Evolutionary conservation across 2,329 filamentous ascomycete genomes (phyloP), one percentile per base, ranked within the genome.

Genomic region (Cladosporium colombiae): DNA sequence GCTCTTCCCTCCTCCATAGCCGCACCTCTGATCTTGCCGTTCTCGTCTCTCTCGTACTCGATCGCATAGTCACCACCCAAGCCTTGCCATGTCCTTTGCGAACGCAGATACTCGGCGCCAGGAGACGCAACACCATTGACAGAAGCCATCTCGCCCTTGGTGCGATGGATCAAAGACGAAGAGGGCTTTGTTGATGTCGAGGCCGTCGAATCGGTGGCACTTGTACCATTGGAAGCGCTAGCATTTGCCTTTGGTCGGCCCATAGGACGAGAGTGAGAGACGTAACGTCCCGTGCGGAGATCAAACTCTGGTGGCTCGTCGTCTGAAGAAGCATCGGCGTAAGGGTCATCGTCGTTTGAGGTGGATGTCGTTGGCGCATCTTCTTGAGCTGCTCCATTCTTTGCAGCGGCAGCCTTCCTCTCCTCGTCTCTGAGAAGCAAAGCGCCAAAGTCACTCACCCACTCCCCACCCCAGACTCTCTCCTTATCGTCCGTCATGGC

Each of bases 51-150:
- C 33, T 89, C 86, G 69, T 86, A 86, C 69, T 78, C 79, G 66
- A 86, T 82, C 66, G 84, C 83, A 72, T 93, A 96, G 76, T 99
- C 95, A 68, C 88, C 96, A 0, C 95, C 95, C 27, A 99, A 79
- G 0, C 95, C 95, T 74, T 90, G 90, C 95, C 95, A 99, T 4
- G 92, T 96, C 65, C 95, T 82, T 73, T 93, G 87, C 3, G 89
- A 91, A 35, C 89, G 86, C 68, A 99, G 80, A 71, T 87, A 98
- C 76, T 97, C 92, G 0, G 95, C 95, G 0, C 92, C 95, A 0
- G 95, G 95, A 55, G 94, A 98, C n/a, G 90, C 83, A 0, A 94
- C 86, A 7, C 93, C 92, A 61, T 93, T 94, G 70, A 98, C 88
- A 55, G 89, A 88, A 0, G 92, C 90, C 21, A 98, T 71, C 69